Evolutionary conservation across 352 stramenopile species (phyloP).

Genomic region (Globisporangium canariense): DNA sequence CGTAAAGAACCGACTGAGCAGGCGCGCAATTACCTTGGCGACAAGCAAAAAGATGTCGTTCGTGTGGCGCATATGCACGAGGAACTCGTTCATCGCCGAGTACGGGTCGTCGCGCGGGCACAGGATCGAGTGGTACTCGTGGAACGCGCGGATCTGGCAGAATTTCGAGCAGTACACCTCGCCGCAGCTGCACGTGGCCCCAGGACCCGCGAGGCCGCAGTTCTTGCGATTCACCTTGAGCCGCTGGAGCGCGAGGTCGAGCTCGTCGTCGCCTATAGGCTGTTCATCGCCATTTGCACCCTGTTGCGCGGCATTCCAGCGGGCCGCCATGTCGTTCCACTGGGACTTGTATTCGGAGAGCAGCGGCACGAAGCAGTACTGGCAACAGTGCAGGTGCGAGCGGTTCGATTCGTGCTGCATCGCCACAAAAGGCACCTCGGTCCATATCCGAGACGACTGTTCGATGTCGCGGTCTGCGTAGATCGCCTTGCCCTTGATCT

Average conservation of each 20-base stretch:
- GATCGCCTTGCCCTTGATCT: slow-evolving; percentile 71
- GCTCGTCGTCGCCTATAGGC: slow-evolving; percentile 22
- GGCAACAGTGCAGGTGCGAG: slow-evolving; percentile 38
- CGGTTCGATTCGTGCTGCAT: slow-evolving; percentile 68
- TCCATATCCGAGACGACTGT: slow-evolving; percentile 54
- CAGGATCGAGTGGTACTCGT: slow-evolving; percentile 75
- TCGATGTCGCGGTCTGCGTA: slow-evolving; percentile 53
- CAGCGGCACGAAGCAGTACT: slow-evolving; percentile 72
- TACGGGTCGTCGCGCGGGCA: slow-evolving; percentile 62
- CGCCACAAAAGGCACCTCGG: slow-evolving; percentile 61
- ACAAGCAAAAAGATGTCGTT: slow-evolving; percentile 92
- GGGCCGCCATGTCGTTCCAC: slow-evolving; percentile 43
- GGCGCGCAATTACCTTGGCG: slow-evolving; percentile 79
- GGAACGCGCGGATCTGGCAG: slow-evolving; percentile 62
- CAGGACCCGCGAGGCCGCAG: slow-evolving; percentile 42
- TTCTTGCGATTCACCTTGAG: slow-evolving; percentile 42
- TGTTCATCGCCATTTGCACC: background rate
- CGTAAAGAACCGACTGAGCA: slow-evolving; percentile 57
- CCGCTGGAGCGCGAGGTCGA: slow-evolving; percentile 41
- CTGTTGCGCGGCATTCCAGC: slow-evolving; percentile 14
- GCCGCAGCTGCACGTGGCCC: slow-evolving; percentile 53
- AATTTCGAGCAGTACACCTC: slow-evolving; percentile 84
- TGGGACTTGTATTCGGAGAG: slow-evolving; percentile 42
- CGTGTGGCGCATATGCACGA: slow-evolving; percentile 72
- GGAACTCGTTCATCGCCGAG: slow-evolving; percentile 60